A percentile compares a stretch with the other conserved stretches of the same genome.
Conservation (phyloP, 169 alveolate species). For the Plasmodium vinckei region DNA sequence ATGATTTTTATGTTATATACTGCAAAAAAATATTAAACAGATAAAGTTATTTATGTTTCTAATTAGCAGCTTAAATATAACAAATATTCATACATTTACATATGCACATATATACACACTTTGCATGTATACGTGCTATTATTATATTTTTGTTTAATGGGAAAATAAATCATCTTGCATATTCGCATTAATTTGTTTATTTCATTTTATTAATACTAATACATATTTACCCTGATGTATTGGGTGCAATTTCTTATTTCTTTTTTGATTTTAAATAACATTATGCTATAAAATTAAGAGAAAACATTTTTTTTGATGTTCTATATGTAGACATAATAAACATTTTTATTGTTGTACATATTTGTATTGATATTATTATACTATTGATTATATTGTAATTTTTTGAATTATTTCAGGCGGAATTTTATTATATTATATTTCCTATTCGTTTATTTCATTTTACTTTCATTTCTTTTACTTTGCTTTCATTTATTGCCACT, state of each 20-base stretch:
- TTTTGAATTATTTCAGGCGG: background rate
- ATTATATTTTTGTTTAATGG: background rate
- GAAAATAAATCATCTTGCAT: background rate
- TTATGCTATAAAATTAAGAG: conserved; percentile 1
- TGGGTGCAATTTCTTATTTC: background rate
- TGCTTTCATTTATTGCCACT: background rate
- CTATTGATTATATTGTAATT: background rate
- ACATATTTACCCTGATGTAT: background rate
- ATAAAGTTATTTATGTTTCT: background rate
- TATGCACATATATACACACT: conserved; percentile 14
- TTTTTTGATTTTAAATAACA: background rate
- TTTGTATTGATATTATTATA: background rate
- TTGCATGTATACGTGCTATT: background rate
- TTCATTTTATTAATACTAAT: background rate
- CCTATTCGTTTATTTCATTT: background rate
- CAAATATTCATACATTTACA: conserved; percentile 11
- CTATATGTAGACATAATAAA: background rate
- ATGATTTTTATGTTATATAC: background rate
- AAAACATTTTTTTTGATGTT: background rate
- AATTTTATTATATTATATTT: background rate
- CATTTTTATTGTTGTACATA: background rate
- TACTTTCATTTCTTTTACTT: background rate
- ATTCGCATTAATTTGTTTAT: conserved; percentile 11
- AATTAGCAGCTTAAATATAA: conserved; percentile 4
- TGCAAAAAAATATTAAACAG: background rate